Base-by-base conservation (phyloP, 805 yeast species). In the Teunomyces barrocoloradensis region DNA sequence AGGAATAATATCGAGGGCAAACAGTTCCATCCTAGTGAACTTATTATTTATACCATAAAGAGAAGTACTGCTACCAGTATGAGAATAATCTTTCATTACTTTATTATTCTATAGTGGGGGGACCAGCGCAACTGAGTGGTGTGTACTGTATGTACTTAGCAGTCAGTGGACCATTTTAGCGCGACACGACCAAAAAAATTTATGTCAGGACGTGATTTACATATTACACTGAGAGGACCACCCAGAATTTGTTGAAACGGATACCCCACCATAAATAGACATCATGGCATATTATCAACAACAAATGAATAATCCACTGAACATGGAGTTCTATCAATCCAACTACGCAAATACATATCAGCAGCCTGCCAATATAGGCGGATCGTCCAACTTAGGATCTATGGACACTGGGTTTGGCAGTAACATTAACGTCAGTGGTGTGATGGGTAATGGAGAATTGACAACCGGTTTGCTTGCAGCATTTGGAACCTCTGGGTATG, bases 401-500 rank as follows among this genome's bases (percentile, higher is more conserved):
- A 73, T 73, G 76, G 71, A 70, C 47, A 54, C 61, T 5, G 64
- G 64, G 0, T 73, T 71, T 43, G 74, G 71, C 3, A 53, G 59
- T 11, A 61, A 60, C 29, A 63, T 65, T 28, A 74, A 70, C 47
- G 68, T 74, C 17, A 61, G 71, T 23, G 78, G 78, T 5, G 63
- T 59, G 13, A 74, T 74, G 75, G 75, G 73, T 10, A 57, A 57
- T 12, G 69, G 78, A 50, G 73, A 74, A 45, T 72, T 92, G 43
- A 77, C 89, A 1, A 72, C 81, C 0, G 99, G 99, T 0, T 61
- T 90, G 41, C 65, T 95, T 4, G 96, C 97, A 3, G 99, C 98
- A 0, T 85, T 94, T 59, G 88, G 97, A 1, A 87, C 97, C 0
- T 75, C 86, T 0, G 99, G 99, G 0, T 94, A 94, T 61, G 84